Base-by-base conservation (phyloP, 164 flowering plant species). In the Umbellularia californica region DNA sequence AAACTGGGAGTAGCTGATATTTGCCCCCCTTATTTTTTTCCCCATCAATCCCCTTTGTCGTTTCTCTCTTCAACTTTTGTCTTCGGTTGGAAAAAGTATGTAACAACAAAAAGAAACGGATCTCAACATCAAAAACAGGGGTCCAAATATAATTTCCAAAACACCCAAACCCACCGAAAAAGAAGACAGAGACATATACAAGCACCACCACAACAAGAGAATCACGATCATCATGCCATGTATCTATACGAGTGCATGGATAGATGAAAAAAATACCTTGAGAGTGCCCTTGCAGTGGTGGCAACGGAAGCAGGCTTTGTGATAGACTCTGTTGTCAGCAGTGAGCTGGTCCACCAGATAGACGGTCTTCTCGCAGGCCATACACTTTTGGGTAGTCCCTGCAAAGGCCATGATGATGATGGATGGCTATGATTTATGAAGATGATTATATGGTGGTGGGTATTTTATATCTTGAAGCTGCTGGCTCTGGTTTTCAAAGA, bases 241-340 rank as follows among this genome's bases (percentile, higher is more conserved):
- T 64, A 72, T 63, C 22, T 13, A 41, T 14, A 71, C 7, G 68
- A 22, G 20, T 55, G 64, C 17, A 24, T 20, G 25, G 50, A 71
- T 25, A 41, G 28, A 71, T 10, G 24, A 50, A 35, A 47, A 25
- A n/a, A 33, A 35, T 71, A 71, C 78, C 92, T 91, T 91, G 84
- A 91, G 94, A 69, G 97, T 91, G 76, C 97, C 91, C 70, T 86
- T 88, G 90, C 94, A 90, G 81, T 91, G 97, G 70, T 90, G 94
- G 84, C 97, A 91, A 35, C 97, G 78, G 80, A 91, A 91, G 81
- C 94, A 91, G 65, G 94, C 88, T 71, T 88, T 91, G 83, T 91
- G 97, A 80, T 82, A 91, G 78, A 89, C 67, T 55, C 87, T 82
- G 72, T 87, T 87, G 73, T 91, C 97, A 10, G 94, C 92, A 1